A percentile compares a stretch with the other conserved stretches of the same genome.
Conservation (phyloP, 208 protist genomes). For the Spongospora subterranea region DNA sequence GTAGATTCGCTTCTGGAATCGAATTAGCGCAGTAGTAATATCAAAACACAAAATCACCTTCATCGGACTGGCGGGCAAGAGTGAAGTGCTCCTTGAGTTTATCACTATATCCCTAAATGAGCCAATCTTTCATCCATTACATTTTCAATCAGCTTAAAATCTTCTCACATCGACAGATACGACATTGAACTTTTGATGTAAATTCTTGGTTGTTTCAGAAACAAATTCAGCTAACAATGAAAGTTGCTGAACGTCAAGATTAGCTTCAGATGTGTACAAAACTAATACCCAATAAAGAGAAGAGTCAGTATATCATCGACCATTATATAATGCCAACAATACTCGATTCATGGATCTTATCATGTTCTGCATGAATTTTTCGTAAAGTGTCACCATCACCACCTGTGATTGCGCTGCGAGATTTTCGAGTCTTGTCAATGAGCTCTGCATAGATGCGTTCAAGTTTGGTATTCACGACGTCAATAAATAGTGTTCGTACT, state of each 20-base stretch:
- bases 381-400: not conserved
- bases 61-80: too few species aligned
- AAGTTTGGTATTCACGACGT: not conserved
- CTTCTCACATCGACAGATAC: not conserved
- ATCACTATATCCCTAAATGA: too few species aligned
- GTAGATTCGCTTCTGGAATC: not conserved
- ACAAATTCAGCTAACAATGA: not conserved
- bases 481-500: not conserved
- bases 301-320: not conserved
- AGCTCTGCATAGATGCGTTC: not conserved
- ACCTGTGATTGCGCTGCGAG: not conserved
- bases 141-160: not conserved
- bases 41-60: not conserved
- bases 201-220: not conserved
- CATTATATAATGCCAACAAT: not conserved
- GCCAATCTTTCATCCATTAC: too few species aligned
- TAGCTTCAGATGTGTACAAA: not conserved
- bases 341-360: not conserved
- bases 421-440: slow-evolving; percentile 9
- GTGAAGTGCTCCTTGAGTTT: too few species aligned
- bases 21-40: too few species aligned
- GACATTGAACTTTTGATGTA: not conserved
- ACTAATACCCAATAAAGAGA: not conserved
- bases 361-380: slow-evolving; percentile 36
- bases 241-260: slow-evolving; percentile 10